Evolutionary conservation across 1,284 basidiomycete genomes (phyloP), one percentile per base, ranked within the genome.

Genomic region (Melanopsichium pennsylvanicum): DNA sequence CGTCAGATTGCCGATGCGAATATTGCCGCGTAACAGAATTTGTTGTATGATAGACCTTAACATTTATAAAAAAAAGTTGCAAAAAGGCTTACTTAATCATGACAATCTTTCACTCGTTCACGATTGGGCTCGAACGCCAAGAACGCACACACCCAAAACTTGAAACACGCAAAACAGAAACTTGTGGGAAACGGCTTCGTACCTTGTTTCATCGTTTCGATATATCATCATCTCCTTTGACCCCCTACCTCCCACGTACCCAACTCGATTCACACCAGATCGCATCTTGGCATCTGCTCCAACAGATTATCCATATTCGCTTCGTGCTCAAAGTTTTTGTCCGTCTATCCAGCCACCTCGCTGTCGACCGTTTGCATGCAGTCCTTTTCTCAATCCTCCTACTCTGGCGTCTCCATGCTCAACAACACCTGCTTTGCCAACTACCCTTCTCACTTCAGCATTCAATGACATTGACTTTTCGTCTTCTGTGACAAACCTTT

Each of bases 401-500:
- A 22, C 21, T n/a, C 31, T 26, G 45, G 16, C 38, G 44, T 33
- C 51, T 27, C 39, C 19, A 54, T 50, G 63, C 37, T 60, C 57
- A 48, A 34, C 57, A n/a, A n/a, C n/a, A n/a, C n/a, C n/a, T 25
- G 27, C 19, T 40, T 45, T 37, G 39, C 48, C 48, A 47, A 44
- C 35, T 52, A 46, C 52, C 44, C 51, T 39, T 48, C 52, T 39
- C 42, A 41, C 43, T 25, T 43, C 31, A 38, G 43, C 46, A 35
- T 37, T 38, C 57, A 67, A 67, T 67, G 37, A 67, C 63, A 52
- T 37, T 44, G 63, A 57, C 47, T 22, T 52, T 48, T 31, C 48
- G 51, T 60, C 56, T 50, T 16, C 36, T 22, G 56, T 36, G 57
- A 54, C 63, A 45, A 12, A 19, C 8, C 7, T 55, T 50, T n/a